Evolutionary conservation across 2,329 filamentous ascomycete species (phyloP).

Genomic region (Aspergillus sclerotialis): DNA sequence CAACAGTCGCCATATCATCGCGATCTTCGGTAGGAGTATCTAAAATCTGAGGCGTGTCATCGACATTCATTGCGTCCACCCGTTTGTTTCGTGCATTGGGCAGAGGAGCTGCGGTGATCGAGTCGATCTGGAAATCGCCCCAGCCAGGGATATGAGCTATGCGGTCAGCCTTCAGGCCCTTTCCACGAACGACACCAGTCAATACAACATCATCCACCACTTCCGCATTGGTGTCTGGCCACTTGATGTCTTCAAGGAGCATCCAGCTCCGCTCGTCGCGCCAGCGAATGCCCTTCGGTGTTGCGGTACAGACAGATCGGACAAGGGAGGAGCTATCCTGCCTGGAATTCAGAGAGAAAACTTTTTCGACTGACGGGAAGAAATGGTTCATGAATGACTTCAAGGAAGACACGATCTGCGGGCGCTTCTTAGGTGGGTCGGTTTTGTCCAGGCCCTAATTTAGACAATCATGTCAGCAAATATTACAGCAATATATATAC

Average conservation of each 20-base stretch:
- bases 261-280: constrained; percentile 94
- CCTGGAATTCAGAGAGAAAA: constrained; percentile 78
- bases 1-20: constrained; percentile 75
- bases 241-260: constrained; percentile 74
- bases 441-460: constrained; percentile 64
- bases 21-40: constrained; percentile 70
- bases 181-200: constrained; percentile 80
- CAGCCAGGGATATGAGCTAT: constrained; percentile 88
- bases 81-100: constrained; percentile 47
- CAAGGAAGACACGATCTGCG: constrained; percentile 70
- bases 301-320: constrained; percentile 82
- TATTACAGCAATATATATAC: background rate
- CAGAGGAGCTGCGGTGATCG: constrained; percentile 72
- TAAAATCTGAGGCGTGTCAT: constrained; percentile 54
- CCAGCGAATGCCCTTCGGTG: constrained; percentile 92
- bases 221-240: constrained; percentile 50
- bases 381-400: constrained; percentile 93
- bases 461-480: background rate
- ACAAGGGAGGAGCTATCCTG: constrained; percentile 90
- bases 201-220: constrained; percentile 57
- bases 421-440: constrained; percentile 70
- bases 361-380: constrained; percentile 84
- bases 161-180: constrained; percentile 79
- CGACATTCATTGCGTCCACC: constrained; percentile 60
- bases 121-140: constrained; percentile 88